phyloP scores from a whole-genome alignment of 1,139 yeast genomes.

The Yarrowia galli region DNA sequence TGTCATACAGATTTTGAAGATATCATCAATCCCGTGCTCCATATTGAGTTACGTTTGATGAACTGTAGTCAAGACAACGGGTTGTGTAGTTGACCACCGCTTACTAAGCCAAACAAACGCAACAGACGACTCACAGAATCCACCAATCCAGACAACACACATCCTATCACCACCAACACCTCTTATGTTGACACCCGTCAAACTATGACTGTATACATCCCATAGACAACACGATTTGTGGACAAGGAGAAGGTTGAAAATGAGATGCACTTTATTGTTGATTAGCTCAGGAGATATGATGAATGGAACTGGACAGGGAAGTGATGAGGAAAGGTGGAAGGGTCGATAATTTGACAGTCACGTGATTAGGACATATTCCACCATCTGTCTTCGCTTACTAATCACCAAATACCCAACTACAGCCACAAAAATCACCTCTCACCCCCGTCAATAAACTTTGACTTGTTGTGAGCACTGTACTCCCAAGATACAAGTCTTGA shows the following conservation, averaged over 20 bases:
- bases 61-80: no score
- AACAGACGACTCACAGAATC: no score
- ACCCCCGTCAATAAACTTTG: constrained; percentile 1
- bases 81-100: no score
- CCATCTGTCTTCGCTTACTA: neutral
- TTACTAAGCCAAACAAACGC: no score
- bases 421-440: neutral
- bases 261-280: constrained; percentile 18
- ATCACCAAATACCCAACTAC: neutral
- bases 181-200: no score
- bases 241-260: neutral
- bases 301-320: neutral
- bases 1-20: no score
- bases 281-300: constrained; percentile 13
- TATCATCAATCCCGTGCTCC: no score
- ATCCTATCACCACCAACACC: no score
- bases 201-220: no score
- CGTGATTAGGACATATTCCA: neutral
- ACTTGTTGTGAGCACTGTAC: constrained; percentile 11
- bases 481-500: constrained; percentile 2
- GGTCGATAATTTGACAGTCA: neutral
- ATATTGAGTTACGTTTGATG: no score
- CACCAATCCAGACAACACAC: no score
- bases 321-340: neutral
- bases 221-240: neutral